A percentile compares a stretch with the other conserved stretches of the same genome.
phyloP scores from a whole-genome alignment of 2,329 filamentous ascomycete species.

The Aotearoamyces nothofagi region DNA sequence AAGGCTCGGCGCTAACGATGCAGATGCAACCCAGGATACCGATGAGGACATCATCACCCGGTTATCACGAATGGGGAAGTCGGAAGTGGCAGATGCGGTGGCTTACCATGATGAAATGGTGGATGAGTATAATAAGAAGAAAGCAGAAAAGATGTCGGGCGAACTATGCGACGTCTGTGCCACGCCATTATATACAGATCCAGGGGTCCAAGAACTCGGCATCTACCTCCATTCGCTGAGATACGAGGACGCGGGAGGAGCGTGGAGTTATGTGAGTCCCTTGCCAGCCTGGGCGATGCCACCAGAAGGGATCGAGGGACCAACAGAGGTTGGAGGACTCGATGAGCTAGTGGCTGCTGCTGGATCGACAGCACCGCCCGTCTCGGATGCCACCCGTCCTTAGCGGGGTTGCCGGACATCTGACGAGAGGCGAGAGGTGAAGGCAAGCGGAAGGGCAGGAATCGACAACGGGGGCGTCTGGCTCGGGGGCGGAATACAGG shows the following conservation, averaged over 20 bases:
- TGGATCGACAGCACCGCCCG: no score
- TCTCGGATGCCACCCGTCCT: no score
- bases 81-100: slow-evolving; percentile 78
- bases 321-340: slow-evolving; percentile 46
- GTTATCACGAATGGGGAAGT: slow-evolving; percentile 82
- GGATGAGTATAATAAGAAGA: slow-evolving; percentile 74
- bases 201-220: slow-evolving; percentile 75
- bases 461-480: no score
- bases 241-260: slow-evolving; percentile 71
- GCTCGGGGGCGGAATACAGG: no score
- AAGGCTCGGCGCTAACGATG: slow-evolving; percentile 52
- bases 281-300: slow-evolving; percentile 81
- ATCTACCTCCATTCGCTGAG: slow-evolving; percentile 87
- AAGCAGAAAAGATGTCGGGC: slow-evolving; percentile 88
- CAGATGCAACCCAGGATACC: slow-evolving; percentile 51
- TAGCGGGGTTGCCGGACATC: no score
- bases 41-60: slow-evolving; percentile 85
- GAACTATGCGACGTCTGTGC: slow-evolving; percentile 66
- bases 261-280: slow-evolving; percentile 76
- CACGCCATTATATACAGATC: slow-evolving; percentile 86
- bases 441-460: no score
- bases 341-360: slow-evolving; percentile 31
- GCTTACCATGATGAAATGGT: slow-evolving; percentile 93
- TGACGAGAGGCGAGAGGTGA: no score
- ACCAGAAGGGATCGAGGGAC: slow-evolving; percentile 40